Evolutionary conservation across 768 basidiomycete species (phyloP).

Genomic region (Gloeopeniophorella convolvens): DNA sequence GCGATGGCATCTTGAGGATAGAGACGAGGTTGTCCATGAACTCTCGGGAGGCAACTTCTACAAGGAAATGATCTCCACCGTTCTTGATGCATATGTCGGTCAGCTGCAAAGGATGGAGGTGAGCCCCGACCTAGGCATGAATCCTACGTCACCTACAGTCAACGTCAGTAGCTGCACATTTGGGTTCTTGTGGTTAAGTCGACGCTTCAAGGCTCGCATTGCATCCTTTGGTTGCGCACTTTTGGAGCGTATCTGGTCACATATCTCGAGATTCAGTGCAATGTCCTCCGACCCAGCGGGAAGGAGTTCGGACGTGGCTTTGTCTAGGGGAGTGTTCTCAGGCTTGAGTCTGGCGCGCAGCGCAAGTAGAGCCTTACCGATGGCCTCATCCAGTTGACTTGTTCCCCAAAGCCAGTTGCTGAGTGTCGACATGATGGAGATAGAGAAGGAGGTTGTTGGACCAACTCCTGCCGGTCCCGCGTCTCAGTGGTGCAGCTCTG

Average conservation of each 20-base stretch:
- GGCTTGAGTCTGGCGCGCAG: not conserved
- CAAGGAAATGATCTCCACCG: slow-evolving; percentile 86
- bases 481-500: too few relatives aligned
- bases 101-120: slow-evolving; percentile 41
- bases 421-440: slow-evolving; percentile 17
- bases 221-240: slow-evolving; percentile 78
- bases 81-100: slow-evolving; percentile 95
- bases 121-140: not conserved
- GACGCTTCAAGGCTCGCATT: slow-evolving; percentile 80
- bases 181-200: slow-evolving; percentile 90
- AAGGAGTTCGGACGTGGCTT: slow-evolving; percentile 86
- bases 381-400: slow-evolving; percentile 19
- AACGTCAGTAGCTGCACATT: slow-evolving; percentile 90
- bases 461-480: too few relatives aligned
- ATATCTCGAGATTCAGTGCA: slow-evolving; percentile 89
- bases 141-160: slow-evolving; percentile 46
- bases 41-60: slow-evolving; percentile 79
- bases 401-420: slow-evolving; percentile 21
- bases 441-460: not conserved
- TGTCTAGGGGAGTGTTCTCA: slow-evolving; percentile 47
- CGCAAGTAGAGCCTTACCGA: slow-evolving; percentile 8
- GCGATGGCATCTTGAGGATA: slow-evolving; percentile 67
- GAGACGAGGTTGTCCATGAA: slow-evolving; percentile 92
- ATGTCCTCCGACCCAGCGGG: slow-evolving; percentile 85
- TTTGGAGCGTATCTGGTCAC: slow-evolving; percentile 94